Evolutionary conservation across 2,329 filamentous ascomycete species (phyloP), one percentile per base, ranked within the genome.

Genomic region (Neonectria punicea): DNA sequence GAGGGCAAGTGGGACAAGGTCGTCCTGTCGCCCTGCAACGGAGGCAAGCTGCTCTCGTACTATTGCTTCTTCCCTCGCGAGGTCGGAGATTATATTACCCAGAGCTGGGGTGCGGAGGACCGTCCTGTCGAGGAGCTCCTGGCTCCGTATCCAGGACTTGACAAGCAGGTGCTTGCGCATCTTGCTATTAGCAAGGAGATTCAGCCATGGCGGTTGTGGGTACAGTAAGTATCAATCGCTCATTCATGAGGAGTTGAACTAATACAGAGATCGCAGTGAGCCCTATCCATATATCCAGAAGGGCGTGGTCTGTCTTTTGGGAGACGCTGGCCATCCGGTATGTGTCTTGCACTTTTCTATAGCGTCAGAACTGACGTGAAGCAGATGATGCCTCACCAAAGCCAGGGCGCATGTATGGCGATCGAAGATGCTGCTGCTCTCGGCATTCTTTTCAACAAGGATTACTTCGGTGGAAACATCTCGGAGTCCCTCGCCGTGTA

Each of bases 381-480:
- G 8, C n/a, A 79, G 77, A 90, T 90, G 87, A 87, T 91, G 85
- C 89, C 89, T 1, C 85, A 92, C 72, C 90, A 92, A 74, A 89
- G 86, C 61, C 90, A 92, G 75, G 90, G 90, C 4, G 89, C 89
- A 0, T 90, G 88, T 69, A 90, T 89, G 87, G 88, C 89, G 0
- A 90, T 91, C 49, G 89, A 91, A 74, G 89, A 91, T 65, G 87
- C 88, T 0, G 89, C 86, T 0, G 87, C 87, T 0, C 75, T 92
- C 0, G 89, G 89, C 0, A 87, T 91, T 16, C 63, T 91, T 0
- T 91, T 92, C 73, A 84, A 78, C 74, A 76, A 77, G 67, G 70
- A 74, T 8, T 77, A 82, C 66, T 86, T 86, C 64, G 68, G 74
- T 7, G 85, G 85, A 4, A 79, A 87, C 63, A 73, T 89, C 16